Conservation (phyloP, 805 yeast species). For the Scheffersomyces lignosus region DNA sequence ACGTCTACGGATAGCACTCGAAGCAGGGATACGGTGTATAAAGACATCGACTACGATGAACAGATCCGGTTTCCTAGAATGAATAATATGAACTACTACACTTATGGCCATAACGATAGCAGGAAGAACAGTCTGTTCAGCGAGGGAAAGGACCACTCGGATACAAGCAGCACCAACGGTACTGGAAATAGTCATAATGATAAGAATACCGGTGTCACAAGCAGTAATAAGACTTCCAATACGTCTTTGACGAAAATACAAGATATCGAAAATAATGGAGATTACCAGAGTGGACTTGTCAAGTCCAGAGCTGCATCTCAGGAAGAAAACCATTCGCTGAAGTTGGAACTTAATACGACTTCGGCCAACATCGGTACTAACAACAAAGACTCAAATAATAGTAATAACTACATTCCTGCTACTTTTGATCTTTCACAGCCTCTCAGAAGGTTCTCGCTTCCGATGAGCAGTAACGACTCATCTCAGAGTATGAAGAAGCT, state of each 20-base stretch:
- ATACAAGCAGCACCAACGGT: too few species aligned
- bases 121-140: neutral
- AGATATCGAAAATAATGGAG: neutral
- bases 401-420: conserved; percentile 44
- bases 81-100: conserved; percentile 35
- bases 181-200: neutral
- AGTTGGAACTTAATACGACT: too few species aligned
- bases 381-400: neutral
- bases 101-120: conserved; percentile 10
- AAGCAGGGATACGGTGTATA: conserved; percentile 2
- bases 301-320: neutral
- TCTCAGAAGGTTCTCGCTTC: conserved; percentile 33
- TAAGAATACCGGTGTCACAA: neutral
- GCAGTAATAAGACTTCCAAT: neutral
- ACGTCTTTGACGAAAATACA: neutral
- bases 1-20: conserved; percentile 1
- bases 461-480: conserved; percentile 6
- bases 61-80: conserved; percentile 57
- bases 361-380: neutral
- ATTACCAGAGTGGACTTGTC: too few species aligned
- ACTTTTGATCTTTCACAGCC: conserved; percentile 45
- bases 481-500: neutral
- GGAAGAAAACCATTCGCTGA: neutral
- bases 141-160: too few species aligned
- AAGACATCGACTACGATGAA: conserved; percentile 46